Conservation (phyloP, 2,329 filamentous ascomycete species). For the Cladobotryum mycophilum region DNA sequence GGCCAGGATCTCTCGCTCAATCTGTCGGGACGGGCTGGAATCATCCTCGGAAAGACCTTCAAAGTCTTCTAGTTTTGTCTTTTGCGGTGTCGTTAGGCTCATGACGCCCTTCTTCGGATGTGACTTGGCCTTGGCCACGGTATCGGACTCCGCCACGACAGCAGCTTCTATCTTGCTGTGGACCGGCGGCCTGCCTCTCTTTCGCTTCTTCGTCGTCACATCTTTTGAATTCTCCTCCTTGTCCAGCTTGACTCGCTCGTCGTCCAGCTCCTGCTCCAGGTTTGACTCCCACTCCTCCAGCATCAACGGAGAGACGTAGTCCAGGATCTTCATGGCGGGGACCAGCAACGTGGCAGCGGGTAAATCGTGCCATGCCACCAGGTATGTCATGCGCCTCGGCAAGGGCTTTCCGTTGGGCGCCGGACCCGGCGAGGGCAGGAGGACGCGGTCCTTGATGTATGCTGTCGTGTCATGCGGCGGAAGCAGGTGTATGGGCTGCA, state of each 20-base stretch:
- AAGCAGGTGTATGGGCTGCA: constrained; percentile 41
- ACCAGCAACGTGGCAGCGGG: constrained; percentile 43
- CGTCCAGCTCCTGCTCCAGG: constrained; percentile 37
- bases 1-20: constrained; percentile 18
- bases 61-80: constrained; percentile 25
- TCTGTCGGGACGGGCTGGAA: constrained; percentile 22
- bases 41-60: constrained; percentile 26
- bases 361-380: constrained; percentile 49
- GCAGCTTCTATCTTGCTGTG: constrained; percentile 28
- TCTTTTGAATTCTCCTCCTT: constrained; percentile 16
- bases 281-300: constrained; percentile 53
- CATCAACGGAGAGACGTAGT: constrained; percentile 52
- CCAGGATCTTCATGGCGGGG: constrained; percentile 41
- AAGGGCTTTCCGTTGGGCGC: constrained; percentile 30
- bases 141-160: constrained; percentile 22
- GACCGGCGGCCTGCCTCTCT: constrained; percentile 23
- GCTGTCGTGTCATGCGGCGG: constrained; percentile 46
- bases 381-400: constrained; percentile 44
- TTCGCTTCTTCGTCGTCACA: constrained; percentile 14
- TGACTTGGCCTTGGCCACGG: constrained; percentile 15
- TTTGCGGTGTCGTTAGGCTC: constrained; percentile 31
- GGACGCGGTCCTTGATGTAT: constrained; percentile 50
- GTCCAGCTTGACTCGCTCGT: constrained; percentile 26
- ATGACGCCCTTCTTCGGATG: constrained; percentile 26
- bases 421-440: constrained; percentile 34